Evolutionary conservation across 345 rosid species (phyloP).

Genomic region (Boechera stricta): DNA sequence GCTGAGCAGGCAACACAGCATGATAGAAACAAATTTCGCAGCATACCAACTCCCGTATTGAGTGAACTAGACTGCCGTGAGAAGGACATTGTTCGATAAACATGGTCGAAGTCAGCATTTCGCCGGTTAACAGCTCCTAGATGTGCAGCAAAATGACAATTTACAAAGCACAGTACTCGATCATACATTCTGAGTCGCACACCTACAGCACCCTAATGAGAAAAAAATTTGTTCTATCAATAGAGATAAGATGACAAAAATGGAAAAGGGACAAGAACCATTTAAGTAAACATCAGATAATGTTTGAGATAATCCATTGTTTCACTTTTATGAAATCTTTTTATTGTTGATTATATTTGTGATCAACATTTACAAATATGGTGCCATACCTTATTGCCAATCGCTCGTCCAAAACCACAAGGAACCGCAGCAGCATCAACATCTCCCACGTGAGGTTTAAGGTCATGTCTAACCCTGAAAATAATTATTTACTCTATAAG

Average conservation of each 20-base stretch:
- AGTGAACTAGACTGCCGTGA: slow-evolving; percentile 56
- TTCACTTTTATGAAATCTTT: slow-evolving; percentile 6
- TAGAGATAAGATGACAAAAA: slow-evolving; percentile 3
- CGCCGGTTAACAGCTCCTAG: slow-evolving; percentile 77
- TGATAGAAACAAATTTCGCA: slow-evolving; percentile 62
- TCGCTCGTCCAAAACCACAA: slow-evolving; percentile 84
- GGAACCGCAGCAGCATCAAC: slow-evolving; percentile 88
- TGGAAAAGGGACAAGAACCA: slow-evolving; percentile 13
- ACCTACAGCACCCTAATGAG: slow-evolving; percentile 80
- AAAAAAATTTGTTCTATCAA: slow-evolving; percentile 9
- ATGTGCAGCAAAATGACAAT: slow-evolving; percentile 91
- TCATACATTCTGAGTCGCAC: slow-evolving; percentile 76
- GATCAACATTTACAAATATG: slow-evolving; percentile 7
- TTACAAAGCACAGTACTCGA: slow-evolving; percentile 79
- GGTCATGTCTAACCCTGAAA: slow-evolving; percentile 69
- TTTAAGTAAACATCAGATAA: neutral
- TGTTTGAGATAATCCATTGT: slow-evolving; percentile 9
- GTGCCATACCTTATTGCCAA: slow-evolving; percentile 76
- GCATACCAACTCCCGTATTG: slow-evolving; percentile 71
- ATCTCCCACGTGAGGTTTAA: slow-evolving; percentile 73
- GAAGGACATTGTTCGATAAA: slow-evolving; percentile 70
- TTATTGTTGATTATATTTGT: neutral
- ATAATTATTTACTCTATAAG: neutral
- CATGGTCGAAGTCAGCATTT: slow-evolving; percentile 83
- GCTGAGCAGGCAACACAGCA: slow-evolving; percentile 67